Percentiles rank a stretch among this genome's conserved stretches.
Evolutionary conservation across 768 basidiomycete genomes (phyloP).

Genomic region (Suillus discolor): DNA sequence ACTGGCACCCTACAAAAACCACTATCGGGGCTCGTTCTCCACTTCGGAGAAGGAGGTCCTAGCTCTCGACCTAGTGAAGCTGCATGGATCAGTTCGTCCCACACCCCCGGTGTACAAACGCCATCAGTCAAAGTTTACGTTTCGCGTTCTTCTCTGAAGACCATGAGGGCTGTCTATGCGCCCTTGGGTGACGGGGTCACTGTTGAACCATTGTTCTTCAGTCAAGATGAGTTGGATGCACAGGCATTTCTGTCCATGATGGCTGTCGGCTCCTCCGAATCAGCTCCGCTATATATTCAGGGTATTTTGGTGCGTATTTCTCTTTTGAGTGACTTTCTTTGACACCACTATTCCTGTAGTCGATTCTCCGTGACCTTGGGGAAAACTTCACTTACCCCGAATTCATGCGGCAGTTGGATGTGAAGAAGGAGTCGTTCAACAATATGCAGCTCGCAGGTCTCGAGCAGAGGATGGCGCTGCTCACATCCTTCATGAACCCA

Average conservation of each 20-base stretch:
- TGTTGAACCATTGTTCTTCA: constrained; percentile 58
- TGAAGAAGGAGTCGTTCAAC: constrained; percentile 55
- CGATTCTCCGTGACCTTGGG: constrained; percentile 63
- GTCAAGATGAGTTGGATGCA: constrained; percentile 65
- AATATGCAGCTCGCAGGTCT: constrained; percentile 55
- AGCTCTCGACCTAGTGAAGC: constrained; percentile 64
- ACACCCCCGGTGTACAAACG: constrained; percentile 33
- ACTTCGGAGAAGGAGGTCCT: constrained; percentile 69
- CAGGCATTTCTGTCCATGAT: constrained; percentile 75
- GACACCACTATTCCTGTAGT: constrained; percentile 34
- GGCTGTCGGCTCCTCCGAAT: constrained; percentile 63
- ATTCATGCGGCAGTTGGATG: constrained; percentile 51
- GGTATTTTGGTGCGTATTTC: constrained; percentile 53
- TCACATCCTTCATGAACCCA: constrained; percentile 57
- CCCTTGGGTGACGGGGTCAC: constrained; percentile 50
- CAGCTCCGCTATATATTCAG: constrained; percentile 71
- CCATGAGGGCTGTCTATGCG: constrained; percentile 59
- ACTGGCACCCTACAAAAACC: constrained; percentile 57
- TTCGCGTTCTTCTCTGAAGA: constrained; percentile 60
- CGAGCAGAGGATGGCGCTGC: constrained; percentile 63
- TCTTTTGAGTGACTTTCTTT: constrained; percentile 1
- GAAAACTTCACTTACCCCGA: constrained; percentile 54
- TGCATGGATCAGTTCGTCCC: constrained; percentile 54
- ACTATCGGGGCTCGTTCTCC: constrained; percentile 65
- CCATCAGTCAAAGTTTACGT: constrained; percentile 54